phyloP scores from a whole-genome alignment of 1,284 basidiomycete genomes.

The Ganoderma boninense region DNA sequence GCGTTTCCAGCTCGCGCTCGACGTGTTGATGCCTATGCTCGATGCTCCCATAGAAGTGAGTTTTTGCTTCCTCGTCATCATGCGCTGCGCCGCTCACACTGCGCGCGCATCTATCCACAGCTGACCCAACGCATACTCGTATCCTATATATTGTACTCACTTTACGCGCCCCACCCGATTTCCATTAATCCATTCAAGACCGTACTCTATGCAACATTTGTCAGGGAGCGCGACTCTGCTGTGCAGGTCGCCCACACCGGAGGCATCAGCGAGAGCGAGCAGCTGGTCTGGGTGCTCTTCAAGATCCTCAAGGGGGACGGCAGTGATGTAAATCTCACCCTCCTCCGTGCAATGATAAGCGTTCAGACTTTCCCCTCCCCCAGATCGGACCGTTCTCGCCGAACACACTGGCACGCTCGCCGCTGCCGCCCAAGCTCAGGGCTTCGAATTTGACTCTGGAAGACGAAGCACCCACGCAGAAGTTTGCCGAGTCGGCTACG shows the following conservation, averaged over 20 bases:
- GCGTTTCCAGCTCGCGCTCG: constrained; percentile 80
- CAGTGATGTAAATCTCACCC: constrained; percentile 63
- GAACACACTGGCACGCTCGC: constrained; percentile 70
- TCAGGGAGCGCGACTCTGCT: constrained; percentile 69
- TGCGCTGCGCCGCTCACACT: constrained; percentile 16
- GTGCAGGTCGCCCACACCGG: constrained; percentile 57
- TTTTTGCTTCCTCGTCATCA: constrained; percentile 10
- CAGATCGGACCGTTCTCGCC: constrained; percentile 83
- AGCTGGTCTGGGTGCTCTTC: constrained; percentile 84
- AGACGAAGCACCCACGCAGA: constrained; percentile 58
- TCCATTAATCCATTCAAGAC: constrained; percentile 81
- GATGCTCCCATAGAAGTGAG: constrained; percentile 51
- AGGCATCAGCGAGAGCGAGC: constrained; percentile 69
- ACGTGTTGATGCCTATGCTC: constrained; percentile 75
- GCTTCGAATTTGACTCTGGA: constrained; percentile 72
- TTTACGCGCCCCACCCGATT: constrained; percentile 80
- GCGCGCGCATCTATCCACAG: constrained; percentile 45
- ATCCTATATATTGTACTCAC: constrained; percentile 76
- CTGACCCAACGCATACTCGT: constrained; percentile 76
- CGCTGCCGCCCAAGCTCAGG: constrained; percentile 74
- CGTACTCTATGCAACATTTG: constrained; percentile 68
- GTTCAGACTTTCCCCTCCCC: constrained; percentile 10
- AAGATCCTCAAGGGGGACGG: constrained; percentile 83
- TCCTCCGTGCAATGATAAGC: not conserved
- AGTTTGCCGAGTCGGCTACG: constrained; percentile 43